Percentiles rank a stretch among this genome's conserved stretches.
phyloP scores from a whole-genome alignment of 2,329 filamentous ascomycete species.

The Hypoxylon sp. region DNA sequence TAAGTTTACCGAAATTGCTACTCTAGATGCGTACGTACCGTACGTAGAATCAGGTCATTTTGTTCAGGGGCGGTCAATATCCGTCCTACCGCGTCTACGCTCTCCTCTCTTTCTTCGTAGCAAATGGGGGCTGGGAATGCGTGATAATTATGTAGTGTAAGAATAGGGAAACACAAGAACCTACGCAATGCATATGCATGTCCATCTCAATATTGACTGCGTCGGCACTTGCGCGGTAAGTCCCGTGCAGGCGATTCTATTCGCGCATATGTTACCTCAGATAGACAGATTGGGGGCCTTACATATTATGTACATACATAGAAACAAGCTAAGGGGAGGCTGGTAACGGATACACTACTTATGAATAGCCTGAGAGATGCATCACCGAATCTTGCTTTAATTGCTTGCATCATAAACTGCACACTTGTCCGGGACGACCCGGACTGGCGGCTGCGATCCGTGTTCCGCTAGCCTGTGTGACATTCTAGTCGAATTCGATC shows the following conservation, averaged over 20 bases:
- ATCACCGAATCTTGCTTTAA: slow-evolving; percentile 2
- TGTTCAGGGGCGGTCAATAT: slow-evolving; percentile 21
- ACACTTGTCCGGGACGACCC: neutral
- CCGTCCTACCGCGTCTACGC: slow-evolving; percentile 23
- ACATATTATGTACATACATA: neutral
- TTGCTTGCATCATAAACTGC: neutral
- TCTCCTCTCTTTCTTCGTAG: neutral
- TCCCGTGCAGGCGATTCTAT: slow-evolving; percentile 28
- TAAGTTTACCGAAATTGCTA: neutral
- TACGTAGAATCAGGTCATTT: slow-evolving; percentile 19
- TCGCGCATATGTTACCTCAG: neutral
- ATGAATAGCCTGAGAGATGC: neutral
- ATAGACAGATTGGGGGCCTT: neutral
- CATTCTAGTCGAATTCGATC: neutral
- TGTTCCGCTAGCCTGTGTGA: neutral
- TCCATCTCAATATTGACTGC: slow-evolving; percentile 36
- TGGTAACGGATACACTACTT: neutral
- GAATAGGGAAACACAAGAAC: slow-evolving; percentile 12
- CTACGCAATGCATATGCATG: slow-evolving; percentile 23
- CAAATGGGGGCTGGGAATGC: neutral
- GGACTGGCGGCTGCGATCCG: neutral
- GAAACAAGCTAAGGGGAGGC: neutral
- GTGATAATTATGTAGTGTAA: neutral
- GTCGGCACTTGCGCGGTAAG: slow-evolving; percentile 37
- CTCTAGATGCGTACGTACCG: neutral